A percentile compares a stretch with the other conserved stretches of the same genome.
phyloP scores from a whole-genome alignment of 2,329 filamentous ascomycete genomes.

The Aspergillus cejpii region DNA sequence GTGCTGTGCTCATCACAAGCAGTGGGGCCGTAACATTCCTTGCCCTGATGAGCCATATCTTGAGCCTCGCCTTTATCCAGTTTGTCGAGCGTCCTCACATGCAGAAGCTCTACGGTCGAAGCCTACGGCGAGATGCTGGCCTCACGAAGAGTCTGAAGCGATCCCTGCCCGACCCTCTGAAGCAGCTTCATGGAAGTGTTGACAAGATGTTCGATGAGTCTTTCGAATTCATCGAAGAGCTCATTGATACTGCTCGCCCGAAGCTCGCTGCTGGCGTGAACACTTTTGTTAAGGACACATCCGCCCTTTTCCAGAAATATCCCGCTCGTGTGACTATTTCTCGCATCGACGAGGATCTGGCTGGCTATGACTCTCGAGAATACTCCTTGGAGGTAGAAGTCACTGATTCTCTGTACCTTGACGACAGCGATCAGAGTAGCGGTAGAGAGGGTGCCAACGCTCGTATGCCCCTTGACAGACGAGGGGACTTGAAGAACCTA shows the following conservation, averaged over 20 bases:
- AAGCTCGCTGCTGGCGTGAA: slow-evolving; percentile 81
- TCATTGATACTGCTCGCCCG: slow-evolving; percentile 76
- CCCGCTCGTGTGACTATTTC: slow-evolving; percentile 80
- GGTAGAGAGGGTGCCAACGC: slow-evolving; percentile 68
- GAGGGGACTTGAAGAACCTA: slow-evolving; percentile 62
- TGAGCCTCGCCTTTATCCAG: slow-evolving; percentile 82
- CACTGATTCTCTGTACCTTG: slow-evolving; percentile 48
- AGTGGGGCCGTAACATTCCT: slow-evolving; percentile 80
- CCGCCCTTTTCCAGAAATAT: slow-evolving; percentile 80
- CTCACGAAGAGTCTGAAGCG: slow-evolving; percentile 85
- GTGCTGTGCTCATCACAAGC: slow-evolving; percentile 86
- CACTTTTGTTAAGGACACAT: slow-evolving; percentile 80
- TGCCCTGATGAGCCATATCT: slow-evolving; percentile 74
- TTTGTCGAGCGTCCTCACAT: slow-evolving; percentile 95
- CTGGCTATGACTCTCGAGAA: slow-evolving; percentile 69
- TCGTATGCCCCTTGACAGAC: slow-evolving; percentile 57
- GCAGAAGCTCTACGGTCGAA: slow-evolving; percentile 90
- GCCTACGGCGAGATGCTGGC: slow-evolving; percentile 77
- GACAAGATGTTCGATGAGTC: slow-evolving; percentile 82
- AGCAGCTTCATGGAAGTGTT: slow-evolving; percentile 76
- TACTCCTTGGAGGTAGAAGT: slow-evolving; percentile 73
- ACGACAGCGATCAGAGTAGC: slow-evolving; percentile 55
- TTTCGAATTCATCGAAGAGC: slow-evolving; percentile 81
- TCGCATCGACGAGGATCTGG: slow-evolving; percentile 68
- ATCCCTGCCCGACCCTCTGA: slow-evolving; percentile 74